These are phyloP conservation scores for Didymella exigua DNA, from an alignment of 2,329 filamentous ascomycete genomes.

Conservation along the genomic window DNA sequence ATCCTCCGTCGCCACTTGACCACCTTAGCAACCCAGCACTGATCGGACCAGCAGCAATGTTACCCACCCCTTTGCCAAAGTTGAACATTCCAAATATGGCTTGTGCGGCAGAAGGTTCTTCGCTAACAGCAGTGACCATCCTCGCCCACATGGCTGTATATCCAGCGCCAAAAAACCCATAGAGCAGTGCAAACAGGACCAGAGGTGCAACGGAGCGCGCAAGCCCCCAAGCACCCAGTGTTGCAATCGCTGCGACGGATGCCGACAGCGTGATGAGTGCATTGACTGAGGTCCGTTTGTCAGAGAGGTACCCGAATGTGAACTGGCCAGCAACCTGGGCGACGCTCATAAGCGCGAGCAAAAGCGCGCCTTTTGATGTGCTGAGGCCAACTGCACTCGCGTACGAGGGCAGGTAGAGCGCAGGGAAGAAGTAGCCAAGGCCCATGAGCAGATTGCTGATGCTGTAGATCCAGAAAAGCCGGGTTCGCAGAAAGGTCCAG, in stretches of 20 bases:
- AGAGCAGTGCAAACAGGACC: conserved; percentile 49
- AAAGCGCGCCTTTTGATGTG: conserved; percentile 34
- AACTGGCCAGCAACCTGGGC: conserved; percentile 42
- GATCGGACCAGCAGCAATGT: conserved; percentile 55
- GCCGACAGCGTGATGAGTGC: conserved; percentile 39
- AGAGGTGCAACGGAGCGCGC: conserved; percentile 45
- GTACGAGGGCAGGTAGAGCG: conserved; percentile 47
- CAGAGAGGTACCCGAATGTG: conserved; percentile 43
- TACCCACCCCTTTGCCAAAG: conserved; percentile 55
- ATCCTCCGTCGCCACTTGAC: conserved; percentile 7
- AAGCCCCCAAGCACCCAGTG: conserved; percentile 51
- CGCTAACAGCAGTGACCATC: conserved; percentile 48
- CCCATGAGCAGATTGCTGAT: conserved; percentile 45
- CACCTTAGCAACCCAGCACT: conserved; percentile 46
- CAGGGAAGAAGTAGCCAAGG: conserved; percentile 49
- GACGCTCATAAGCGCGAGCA: conserved; percentile 45
- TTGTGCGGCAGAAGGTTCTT: conserved; percentile 35
- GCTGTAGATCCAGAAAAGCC: conserved; percentile 40
- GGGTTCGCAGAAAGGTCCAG: conserved; percentile 38
- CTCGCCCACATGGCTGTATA: conserved; percentile 50
- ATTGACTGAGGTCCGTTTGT: conserved; percentile 44
- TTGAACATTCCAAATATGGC: conserved; percentile 54
- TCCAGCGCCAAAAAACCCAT: conserved; percentile 46
- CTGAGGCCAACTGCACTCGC: conserved; percentile 28
- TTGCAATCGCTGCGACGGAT: conserved; percentile 33